Conservation (phyloP, 495 filamentous ascomycete species). For the Patellaria atrata region DNA sequence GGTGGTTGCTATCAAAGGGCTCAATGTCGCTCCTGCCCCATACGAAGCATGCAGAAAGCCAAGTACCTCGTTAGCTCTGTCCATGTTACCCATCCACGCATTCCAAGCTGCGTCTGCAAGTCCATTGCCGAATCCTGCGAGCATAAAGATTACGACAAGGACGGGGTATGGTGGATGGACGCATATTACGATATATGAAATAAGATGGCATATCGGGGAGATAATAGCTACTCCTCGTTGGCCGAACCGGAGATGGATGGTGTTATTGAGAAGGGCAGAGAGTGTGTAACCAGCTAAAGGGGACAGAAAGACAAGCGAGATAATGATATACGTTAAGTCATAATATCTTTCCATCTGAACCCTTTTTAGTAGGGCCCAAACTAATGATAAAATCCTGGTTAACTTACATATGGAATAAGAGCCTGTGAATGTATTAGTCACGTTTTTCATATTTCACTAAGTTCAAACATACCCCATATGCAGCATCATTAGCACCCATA, state of each 20-base stretch:
- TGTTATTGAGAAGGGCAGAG: constrained; percentile 43
- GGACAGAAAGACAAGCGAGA: constrained; percentile 50
- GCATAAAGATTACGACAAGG: constrained; percentile 40
- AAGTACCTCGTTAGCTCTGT: constrained; percentile 44
- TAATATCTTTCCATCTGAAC: constrained; percentile 45
- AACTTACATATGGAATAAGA: constrained; percentile 40
- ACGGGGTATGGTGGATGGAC: constrained; percentile 47
- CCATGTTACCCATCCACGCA: constrained; percentile 49
- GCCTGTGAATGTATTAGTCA: constrained; percentile 29
- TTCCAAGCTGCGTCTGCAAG: constrained; percentile 50
- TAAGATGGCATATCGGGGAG: constrained; percentile 46
- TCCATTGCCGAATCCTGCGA: constrained; percentile 52
- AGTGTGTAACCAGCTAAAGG: constrained; percentile 44
- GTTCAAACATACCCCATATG: constrained; percentile 48
- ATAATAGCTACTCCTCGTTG: constrained; percentile 63
- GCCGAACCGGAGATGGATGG: constrained; percentile 44
- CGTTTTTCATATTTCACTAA: neutral
- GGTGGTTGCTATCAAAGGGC: constrained; percentile 42
- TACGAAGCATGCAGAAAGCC: constrained; percentile 45
- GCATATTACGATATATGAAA: constrained; percentile 46
- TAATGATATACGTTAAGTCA: constrained; percentile 39
- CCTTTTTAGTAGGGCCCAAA: constrained; percentile 7
- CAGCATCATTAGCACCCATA: constrained; percentile 72
- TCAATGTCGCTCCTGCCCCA: constrained; percentile 42
- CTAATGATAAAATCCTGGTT: neutral